These are phyloP conservation scores for Isabelozyma pseudorhagii DNA, from an alignment of 805 yeast genomes.

Conservation along the genomic window DNA sequence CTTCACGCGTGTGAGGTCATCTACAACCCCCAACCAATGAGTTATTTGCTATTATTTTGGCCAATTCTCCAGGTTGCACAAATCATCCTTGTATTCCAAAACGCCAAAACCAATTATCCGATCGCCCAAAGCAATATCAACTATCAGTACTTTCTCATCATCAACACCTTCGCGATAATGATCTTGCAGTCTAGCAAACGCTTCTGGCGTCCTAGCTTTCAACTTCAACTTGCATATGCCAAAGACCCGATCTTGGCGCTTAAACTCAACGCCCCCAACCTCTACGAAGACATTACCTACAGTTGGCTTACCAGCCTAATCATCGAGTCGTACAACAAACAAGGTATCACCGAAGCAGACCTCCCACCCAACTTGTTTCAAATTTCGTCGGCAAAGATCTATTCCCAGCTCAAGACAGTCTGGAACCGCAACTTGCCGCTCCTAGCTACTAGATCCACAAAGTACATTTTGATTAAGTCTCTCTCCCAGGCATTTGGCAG, in stretches of 20 bases:
- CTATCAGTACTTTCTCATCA: constrained; percentile 21
- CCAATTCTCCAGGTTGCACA: constrained; percentile 18
- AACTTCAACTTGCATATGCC: constrained; percentile 27
- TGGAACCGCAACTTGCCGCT: constrained; percentile 9
- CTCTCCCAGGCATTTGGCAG: constrained; percentile 24
- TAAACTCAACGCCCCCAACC: constrained; percentile 20
- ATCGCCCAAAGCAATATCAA: constrained; percentile 10
- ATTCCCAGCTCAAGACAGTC: constrained; percentile 10
- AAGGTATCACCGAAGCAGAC: constrained; percentile 31
- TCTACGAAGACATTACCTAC: constrained; percentile 40
- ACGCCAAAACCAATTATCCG: constrained; percentile 20
- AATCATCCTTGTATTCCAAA: constrained; percentile 21
- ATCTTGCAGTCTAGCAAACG: constrained; percentile 32
- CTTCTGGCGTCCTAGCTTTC: constrained; percentile 39
- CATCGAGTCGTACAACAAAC: constrained; percentile 32
- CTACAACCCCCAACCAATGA: constrained; percentile 16
- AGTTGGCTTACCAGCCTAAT: constrained; percentile 49
- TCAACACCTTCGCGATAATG: constrained; percentile 30
- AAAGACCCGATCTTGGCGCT: constrained; percentile 11
- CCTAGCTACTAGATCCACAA: background rate
- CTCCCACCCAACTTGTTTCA: constrained; percentile 26
- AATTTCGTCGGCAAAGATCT: constrained; percentile 17
- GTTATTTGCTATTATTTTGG: constrained; percentile 26
- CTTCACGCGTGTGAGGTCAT: constrained; percentile 24
- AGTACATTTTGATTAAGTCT: constrained; percentile 10